Conservation (phyloP, 2,329 filamentous ascomycete species). For the Fusarium floridanum region DNA sequence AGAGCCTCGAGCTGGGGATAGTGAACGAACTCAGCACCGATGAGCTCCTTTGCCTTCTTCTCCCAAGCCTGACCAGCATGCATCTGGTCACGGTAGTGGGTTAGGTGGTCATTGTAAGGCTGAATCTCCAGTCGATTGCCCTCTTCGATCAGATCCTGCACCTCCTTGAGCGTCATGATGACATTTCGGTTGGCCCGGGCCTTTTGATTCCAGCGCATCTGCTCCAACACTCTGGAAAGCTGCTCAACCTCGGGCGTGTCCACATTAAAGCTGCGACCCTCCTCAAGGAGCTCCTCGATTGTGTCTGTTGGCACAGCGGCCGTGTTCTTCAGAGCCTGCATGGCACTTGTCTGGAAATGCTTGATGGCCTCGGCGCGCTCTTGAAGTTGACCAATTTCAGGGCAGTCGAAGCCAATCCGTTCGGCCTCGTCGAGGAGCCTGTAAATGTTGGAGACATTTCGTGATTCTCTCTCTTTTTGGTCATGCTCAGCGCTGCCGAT, state of each 20-base stretch:
- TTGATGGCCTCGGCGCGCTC: conserved; percentile 89
- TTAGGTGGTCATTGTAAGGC: conserved; percentile 82
- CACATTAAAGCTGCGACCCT: conserved; percentile 89
- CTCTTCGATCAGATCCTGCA: conserved; percentile 81
- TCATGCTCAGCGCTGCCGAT: conserved; percentile 70
- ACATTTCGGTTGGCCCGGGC: conserved; percentile 74
- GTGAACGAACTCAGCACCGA: conserved; percentile 90
- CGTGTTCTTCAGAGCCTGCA: conserved; percentile 76
- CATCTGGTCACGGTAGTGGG: conserved; percentile 81
- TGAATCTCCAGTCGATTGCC: conserved; percentile 83
- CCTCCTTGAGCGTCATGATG: conserved; percentile 81
- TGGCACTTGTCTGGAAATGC: conserved; percentile 83
- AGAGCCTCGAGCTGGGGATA: conserved; percentile 95
- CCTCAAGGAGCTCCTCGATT: conserved; percentile 92
- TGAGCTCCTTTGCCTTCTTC: conserved; percentile 90
- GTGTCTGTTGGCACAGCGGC: conserved; percentile 74
- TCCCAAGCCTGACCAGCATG: conserved; percentile 89
- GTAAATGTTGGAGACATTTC: conserved; percentile 89
- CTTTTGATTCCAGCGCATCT: conserved; percentile 89
- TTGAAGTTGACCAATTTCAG: conserved; percentile 86
- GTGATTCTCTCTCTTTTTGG: conserved; percentile 85
- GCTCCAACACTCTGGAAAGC: conserved; percentile 83
- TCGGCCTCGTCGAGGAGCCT: conserved; percentile 87
- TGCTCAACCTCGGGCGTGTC: conserved; percentile 90
- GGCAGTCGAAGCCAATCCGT: conserved; percentile 90